Percentiles rank a stretch among this genome's conserved stretches.
Conservation (phyloP, 805 yeast species). For the Wickerhamiella cacticola region DNA sequence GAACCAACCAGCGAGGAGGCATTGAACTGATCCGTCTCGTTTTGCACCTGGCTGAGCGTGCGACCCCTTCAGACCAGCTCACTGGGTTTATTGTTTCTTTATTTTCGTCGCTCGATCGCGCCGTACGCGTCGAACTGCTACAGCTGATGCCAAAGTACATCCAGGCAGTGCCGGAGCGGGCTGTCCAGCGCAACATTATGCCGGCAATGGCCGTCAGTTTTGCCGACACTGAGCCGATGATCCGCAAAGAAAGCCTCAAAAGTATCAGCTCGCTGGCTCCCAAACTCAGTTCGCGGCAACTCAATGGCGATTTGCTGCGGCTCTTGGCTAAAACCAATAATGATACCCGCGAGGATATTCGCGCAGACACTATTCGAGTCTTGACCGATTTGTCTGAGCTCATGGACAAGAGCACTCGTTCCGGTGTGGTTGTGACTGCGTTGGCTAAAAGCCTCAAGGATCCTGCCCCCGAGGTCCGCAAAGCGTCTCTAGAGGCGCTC, state of each 20-base stretch:
- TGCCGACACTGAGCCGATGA: conserved; percentile 68
- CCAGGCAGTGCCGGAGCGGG: conserved; percentile 40
- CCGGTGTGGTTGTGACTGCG: conserved; percentile 76
- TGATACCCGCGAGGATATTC: conserved; percentile 62
- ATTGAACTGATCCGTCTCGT: conserved; percentile 25
- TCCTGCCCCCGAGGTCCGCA: conserved; percentile 58
- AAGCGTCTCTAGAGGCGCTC: conserved; percentile 67
- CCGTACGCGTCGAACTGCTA: conserved; percentile 60
- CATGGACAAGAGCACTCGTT: conserved; percentile 44
- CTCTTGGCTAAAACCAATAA: conserved; percentile 69
- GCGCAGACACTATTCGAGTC: conserved; percentile 64
- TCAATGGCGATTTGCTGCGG: conserved; percentile 75
- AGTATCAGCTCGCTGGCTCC: conserved; percentile 48
- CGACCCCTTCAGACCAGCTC: conserved; percentile 36
- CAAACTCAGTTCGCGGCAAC: conserved; percentile 60
- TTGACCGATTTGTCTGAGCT: conserved; percentile 52
- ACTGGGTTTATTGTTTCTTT: conserved; percentile 49
- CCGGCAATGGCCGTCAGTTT: conserved; percentile 66
- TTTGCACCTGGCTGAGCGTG: conserved; percentile 27
- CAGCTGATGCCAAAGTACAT: conserved; percentile 48
- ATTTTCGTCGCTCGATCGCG: conserved; percentile 59
- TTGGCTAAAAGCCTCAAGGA: conserved; percentile 74
- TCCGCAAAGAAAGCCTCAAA: conserved; percentile 69
- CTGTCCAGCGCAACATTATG: conserved; percentile 59
- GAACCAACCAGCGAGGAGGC: conserved; percentile 25